phyloP scores from a whole-genome alignment of 1,139 yeast species.

The Pichia sp. region DNA sequence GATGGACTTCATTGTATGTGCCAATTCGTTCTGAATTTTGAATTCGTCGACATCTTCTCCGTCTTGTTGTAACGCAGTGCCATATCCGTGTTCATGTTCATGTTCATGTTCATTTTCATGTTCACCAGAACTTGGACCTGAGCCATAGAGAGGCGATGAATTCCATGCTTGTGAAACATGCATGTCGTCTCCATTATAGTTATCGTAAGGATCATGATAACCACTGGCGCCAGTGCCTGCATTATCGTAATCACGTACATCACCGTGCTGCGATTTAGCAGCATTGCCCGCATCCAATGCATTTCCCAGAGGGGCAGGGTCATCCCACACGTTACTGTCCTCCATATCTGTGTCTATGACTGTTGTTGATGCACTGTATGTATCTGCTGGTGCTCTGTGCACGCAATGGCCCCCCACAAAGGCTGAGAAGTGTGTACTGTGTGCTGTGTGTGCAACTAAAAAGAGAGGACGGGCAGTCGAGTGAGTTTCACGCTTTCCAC shows the following conservation, averaged over 20 bases:
- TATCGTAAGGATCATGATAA: neutral
- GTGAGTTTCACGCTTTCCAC: slow-evolving; percentile 23
- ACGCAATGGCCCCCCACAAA: slow-evolving; percentile 2
- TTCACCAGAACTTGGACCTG: neutral
- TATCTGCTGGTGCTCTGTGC: no score
- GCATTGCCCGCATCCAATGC: no score
- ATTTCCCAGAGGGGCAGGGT: neutral
- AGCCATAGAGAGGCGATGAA: neutral
- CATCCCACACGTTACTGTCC: slow-evolving; percentile 11
- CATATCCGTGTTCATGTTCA: no score
- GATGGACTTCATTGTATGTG: slow-evolving; percentile 23
- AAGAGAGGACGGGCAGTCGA: no score
- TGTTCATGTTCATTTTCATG: neutral
- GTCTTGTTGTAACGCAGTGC: no score
- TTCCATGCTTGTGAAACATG: neutral
- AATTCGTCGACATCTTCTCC: slow-evolving; percentile 12
- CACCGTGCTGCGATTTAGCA: no score
- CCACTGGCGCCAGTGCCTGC: no score
- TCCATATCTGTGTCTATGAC: slow-evolving; percentile 7
- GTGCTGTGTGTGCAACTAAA: no score
- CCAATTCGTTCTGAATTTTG: slow-evolving; percentile 22
- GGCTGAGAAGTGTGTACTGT: no score
- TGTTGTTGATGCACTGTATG: no score
- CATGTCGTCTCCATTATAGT: neutral
- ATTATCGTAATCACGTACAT: no score